phyloP scores from a whole-genome alignment of 371 early-diverging fungal genomes.

The Syncephalis plumigaleata region DNA sequence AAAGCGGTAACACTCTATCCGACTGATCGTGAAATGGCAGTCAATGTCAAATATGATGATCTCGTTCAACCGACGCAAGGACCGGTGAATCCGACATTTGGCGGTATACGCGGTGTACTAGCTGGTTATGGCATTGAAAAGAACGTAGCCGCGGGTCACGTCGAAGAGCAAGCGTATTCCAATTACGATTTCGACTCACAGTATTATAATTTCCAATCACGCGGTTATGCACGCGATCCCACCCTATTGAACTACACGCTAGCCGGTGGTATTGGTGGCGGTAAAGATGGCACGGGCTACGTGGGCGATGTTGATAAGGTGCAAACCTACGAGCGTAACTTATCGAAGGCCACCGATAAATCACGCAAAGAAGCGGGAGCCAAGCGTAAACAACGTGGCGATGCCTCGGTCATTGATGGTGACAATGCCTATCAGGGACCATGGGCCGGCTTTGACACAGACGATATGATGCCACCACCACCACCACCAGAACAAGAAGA shows the following conservation, averaged over 20 bases:
- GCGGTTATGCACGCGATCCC: conserved; percentile 78
- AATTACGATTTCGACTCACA: conserved; percentile 62
- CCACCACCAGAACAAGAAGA: conserved; percentile 36
- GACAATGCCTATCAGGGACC: conserved; percentile 78
- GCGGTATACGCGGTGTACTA: too few relatives aligned
- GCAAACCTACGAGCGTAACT: conserved; percentile 11
- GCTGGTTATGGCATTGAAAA: too few relatives aligned
- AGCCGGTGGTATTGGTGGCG: conserved; percentile 30
- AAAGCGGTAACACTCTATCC: conserved; percentile 33
- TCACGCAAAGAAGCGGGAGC: conserved; percentile 28
- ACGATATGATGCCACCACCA: conserved; percentile 14
- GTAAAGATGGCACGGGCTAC: conserved; percentile 35
- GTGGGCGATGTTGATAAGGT: conserved; percentile 51
- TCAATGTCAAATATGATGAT: conserved; percentile 65
- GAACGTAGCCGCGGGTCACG: conserved; percentile 37
- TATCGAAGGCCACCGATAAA: conserved; percentile 21
- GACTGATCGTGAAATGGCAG: conserved; percentile 43
- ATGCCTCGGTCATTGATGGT: conserved; percentile 54
- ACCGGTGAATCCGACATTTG: conserved; percentile 39
- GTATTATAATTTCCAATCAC: conserved; percentile 58
- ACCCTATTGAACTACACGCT: conserved; percentile 21
- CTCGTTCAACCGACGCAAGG: conserved; percentile 46
- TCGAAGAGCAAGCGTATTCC: conserved; percentile 61
- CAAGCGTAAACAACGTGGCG: conserved; percentile 62
- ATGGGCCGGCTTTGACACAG: conserved; percentile 89